A percentile compares a stretch with the other conserved stretches of the same genome.
phyloP scores from a whole-genome alignment of 768 basidiomycete species.

The Lepiota brunneoincarnata region DNA sequence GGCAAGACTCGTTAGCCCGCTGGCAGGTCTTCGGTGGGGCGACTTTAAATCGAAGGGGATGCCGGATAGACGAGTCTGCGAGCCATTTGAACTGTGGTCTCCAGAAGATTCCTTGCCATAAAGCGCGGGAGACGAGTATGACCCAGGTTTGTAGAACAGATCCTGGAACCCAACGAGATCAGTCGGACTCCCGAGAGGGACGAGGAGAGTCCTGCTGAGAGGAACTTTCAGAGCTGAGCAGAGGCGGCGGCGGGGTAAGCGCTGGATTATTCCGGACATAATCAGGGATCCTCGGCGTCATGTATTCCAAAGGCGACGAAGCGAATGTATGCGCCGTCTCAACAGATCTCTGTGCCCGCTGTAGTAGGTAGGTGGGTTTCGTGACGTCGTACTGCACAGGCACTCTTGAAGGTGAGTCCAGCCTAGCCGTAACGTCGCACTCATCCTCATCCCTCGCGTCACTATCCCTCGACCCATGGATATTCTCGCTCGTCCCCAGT shows the following conservation, averaged over 20 bases:
- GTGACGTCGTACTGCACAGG: constrained; percentile 36
- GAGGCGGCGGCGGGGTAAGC: constrained; percentile 11
- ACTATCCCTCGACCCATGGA: constrained; percentile 17
- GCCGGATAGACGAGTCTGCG: constrained; percentile 23
- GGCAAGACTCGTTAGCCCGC: constrained; percentile 46
- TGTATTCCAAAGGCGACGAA: constrained; percentile 17
- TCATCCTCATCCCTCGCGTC: constrained; percentile 5
- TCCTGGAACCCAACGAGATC: constrained; percentile 76
- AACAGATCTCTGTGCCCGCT: constrained; percentile 4
- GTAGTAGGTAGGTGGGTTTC: constrained; percentile 22
- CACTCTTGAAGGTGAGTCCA: constrained; percentile 1
- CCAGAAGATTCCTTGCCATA: constrained; percentile 8
- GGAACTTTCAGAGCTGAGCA: constrained; percentile 15
- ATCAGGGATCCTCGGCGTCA: constrained; percentile 9
- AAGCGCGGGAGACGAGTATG: not conserved
- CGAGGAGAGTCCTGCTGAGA: constrained; percentile 46
- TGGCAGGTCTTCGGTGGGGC: constrained; percentile 34
- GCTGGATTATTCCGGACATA: constrained; percentile 10
- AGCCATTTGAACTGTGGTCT: constrained; percentile 7
- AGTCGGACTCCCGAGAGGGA: constrained; percentile 55
- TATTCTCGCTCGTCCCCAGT: constrained; percentile 42
- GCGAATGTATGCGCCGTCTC: constrained; percentile 18
- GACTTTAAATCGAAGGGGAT: constrained; percentile 33
- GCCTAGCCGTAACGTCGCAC: constrained; percentile 1
- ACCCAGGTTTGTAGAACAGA: constrained; percentile 61